Conservation (phyloP, 1,284 basidiomycete genomes). For the Cryptococcus sp. region DNA sequence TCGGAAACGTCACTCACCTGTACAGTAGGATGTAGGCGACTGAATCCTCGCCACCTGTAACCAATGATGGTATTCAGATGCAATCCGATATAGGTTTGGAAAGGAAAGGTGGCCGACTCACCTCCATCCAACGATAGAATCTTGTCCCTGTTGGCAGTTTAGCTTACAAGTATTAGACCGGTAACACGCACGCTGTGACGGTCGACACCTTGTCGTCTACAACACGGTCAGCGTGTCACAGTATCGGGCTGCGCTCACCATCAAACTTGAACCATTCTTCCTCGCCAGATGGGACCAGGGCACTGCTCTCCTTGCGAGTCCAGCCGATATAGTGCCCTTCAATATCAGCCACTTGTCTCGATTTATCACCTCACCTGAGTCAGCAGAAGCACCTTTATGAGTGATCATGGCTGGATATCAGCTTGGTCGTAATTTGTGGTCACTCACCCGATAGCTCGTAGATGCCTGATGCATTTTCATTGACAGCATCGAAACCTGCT, state of each 20-base stretch:
- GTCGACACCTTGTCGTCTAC: conserved; percentile 82
- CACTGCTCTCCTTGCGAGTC: conserved; percentile 43
- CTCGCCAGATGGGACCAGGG: conserved; percentile 31
- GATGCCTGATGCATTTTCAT: conserved; percentile 43
- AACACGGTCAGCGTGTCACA: conserved; percentile 44
- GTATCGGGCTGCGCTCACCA: conserved; percentile 31
- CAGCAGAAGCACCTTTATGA: conserved; percentile 93
- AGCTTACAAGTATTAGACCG: conserved; percentile 12
- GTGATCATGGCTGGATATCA: conserved; percentile 75
- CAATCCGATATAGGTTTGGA: conserved; percentile 60
- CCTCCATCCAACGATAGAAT: conserved; percentile 81
- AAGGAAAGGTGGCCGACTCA: conserved; percentile 76
- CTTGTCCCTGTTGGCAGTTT: conserved; percentile 66
- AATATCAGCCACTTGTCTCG: not conserved
- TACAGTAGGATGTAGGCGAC: conserved; percentile 67
- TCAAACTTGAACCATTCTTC: conserved; percentile 72
- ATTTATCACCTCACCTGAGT: conserved; percentile 62
- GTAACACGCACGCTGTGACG: conserved; percentile 29
- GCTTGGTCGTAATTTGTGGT: not conserved
- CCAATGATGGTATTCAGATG: too few species aligned
- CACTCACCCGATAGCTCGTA: conserved; percentile 54
- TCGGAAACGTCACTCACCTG: conserved; percentile 55
- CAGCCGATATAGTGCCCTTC: conserved; percentile 84
- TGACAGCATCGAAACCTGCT: conserved; percentile 17
- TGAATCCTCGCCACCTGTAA: not conserved